A percentile compares a stretch with the other conserved stretches of the same genome.
Evolutionary conservation across 768 basidiomycete genomes (phyloP).

Genomic region (Suillus hirtellus): DNA sequence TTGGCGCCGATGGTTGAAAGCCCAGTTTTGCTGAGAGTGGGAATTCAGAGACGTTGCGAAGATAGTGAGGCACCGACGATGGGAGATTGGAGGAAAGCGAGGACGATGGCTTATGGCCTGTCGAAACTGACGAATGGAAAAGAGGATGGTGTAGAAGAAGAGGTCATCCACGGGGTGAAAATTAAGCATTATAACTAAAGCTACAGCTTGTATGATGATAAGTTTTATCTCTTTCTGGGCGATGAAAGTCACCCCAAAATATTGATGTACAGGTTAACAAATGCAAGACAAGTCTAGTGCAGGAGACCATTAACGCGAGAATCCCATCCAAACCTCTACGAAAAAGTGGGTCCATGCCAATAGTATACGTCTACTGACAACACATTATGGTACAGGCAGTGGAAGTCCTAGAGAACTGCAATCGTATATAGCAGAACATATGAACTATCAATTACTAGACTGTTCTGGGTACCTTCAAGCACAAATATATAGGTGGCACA

Average conservation of each 20-base stretch:
- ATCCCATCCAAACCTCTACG: not conserved
- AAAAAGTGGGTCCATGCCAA: not conserved
- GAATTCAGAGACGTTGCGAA: conserved; percentile 39
- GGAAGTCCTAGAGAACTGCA: not conserved
- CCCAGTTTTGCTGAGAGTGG: conserved; percentile 47
- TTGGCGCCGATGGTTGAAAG: conserved; percentile 48
- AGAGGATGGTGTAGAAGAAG: conserved; percentile 53
- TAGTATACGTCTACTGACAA: not conserved
- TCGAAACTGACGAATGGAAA: conserved; percentile 40
- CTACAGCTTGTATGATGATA: not conserved
- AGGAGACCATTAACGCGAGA: not conserved
- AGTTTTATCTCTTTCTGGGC: not conserved
- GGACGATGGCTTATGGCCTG: conserved; percentile 53
- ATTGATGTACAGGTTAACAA: not conserved
- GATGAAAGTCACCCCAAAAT: not conserved
- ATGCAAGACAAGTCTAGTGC: not conserved
- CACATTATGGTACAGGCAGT: not conserved
- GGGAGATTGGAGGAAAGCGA: conserved; percentile 50
- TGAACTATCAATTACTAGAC: not conserved
- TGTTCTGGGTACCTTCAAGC: not conserved
- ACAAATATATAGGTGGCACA: no score
- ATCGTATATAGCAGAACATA: not conserved
- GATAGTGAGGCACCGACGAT: conserved; percentile 49
- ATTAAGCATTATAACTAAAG: conserved; percentile 57
- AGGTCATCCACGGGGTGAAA: conserved; percentile 52